Evolutionary conservation across 441 rosid genomes (phyloP).

Genomic region (Adansonia madagascariensis): DNA sequence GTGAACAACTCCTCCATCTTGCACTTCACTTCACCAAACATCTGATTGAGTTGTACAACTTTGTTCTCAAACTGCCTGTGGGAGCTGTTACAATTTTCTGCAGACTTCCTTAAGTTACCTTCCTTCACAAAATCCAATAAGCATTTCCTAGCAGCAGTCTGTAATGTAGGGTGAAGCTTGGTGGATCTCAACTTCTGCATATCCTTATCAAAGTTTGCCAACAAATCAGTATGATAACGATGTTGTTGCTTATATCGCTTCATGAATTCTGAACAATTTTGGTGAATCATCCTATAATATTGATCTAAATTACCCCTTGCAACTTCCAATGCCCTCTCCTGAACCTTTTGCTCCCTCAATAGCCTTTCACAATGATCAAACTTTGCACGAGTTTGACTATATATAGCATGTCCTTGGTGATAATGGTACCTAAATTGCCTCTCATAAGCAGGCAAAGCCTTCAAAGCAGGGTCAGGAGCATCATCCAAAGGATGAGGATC

Average conservation of each 20-base stretch:
- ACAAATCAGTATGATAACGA: constrained; percentile 71
- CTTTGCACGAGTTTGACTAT: constrained; percentile 55
- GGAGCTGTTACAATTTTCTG: constrained; percentile 68
- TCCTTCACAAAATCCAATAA: constrained; percentile 90
- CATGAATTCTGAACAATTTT: constrained; percentile 79
- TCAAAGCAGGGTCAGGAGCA: constrained; percentile 90
- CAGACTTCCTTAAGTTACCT: constrained; percentile 73
- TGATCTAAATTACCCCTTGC: constrained; percentile 83
- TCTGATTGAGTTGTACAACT: constrained; percentile 82
- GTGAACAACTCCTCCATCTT: constrained; percentile 81
- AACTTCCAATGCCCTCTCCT: constrained; percentile 85
- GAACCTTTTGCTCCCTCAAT: constrained; percentile 80
- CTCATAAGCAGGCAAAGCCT: constrained; percentile 91
- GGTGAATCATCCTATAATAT: constrained; percentile 74
- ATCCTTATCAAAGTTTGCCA: constrained; percentile 73
- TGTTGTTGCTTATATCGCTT: constrained; percentile 82
- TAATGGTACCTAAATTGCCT: constrained; percentile 82
- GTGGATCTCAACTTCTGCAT: constrained; percentile 75
- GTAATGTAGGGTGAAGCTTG: constrained; percentile 82
- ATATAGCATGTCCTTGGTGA: constrained; percentile 61
- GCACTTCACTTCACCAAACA: constrained; percentile 68
- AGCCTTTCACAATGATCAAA: constrained; percentile 69
- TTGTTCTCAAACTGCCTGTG: constrained; percentile 93
- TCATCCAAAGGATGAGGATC: constrained; percentile 84
- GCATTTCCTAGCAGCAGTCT: constrained; percentile 55